Evolutionary conservation across 805 yeast species (phyloP).

Genomic region (Myxozyma vanderwaltii): DNA sequence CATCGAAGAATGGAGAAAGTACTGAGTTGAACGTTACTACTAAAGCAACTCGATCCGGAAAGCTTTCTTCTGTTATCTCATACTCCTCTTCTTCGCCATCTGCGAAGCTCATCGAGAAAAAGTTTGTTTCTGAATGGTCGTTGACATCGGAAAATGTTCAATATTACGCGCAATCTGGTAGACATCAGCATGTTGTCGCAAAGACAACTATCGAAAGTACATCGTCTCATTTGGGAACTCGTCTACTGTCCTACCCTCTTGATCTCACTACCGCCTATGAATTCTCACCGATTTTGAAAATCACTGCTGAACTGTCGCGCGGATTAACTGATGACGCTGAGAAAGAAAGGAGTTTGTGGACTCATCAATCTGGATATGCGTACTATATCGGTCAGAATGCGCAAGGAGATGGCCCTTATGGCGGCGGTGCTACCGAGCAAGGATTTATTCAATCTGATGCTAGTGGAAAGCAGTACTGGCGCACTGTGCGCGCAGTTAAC

Average conservation of each 20-base stretch:
- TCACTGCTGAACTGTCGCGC: conserved; percentile 23
- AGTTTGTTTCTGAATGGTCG: background rate
- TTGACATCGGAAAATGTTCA: conserved; percentile 14
- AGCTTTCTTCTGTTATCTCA: background rate
- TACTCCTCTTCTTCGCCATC: background rate
- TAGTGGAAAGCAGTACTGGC: conserved; percentile 21
- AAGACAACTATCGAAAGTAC: background rate
- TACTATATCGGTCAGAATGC: conserved; percentile 24
- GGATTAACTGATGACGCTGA: conserved; percentile 8
- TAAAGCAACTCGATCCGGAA: conserved; percentile 11
- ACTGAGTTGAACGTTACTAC: conserved; percentile 23
- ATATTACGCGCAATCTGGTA: conserved; percentile 10
- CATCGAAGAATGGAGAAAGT: background rate
- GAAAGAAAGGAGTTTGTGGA: conserved; percentile 14
- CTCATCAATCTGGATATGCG: conserved; percentile 28
- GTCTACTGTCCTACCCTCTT: conserved; percentile 17
- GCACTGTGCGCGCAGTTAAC: conserved; percentile 28
- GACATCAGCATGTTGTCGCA: conserved; percentile 20
- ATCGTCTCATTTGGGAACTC: conserved; percentile 12
- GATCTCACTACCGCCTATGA: conserved; percentile 19
- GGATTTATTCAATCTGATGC: conserved; percentile 6
- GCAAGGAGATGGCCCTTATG: conserved; percentile 28
- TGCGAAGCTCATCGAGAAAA: background rate
- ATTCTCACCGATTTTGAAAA: conserved; percentile 16
- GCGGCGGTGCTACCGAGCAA: conserved; percentile 32